A percentile compares a stretch with the other conserved stretches of the same genome.
phyloP scores from a whole-genome alignment of 2,329 filamentous ascomycete species.

The Colletotrichum noveboracense region DNA sequence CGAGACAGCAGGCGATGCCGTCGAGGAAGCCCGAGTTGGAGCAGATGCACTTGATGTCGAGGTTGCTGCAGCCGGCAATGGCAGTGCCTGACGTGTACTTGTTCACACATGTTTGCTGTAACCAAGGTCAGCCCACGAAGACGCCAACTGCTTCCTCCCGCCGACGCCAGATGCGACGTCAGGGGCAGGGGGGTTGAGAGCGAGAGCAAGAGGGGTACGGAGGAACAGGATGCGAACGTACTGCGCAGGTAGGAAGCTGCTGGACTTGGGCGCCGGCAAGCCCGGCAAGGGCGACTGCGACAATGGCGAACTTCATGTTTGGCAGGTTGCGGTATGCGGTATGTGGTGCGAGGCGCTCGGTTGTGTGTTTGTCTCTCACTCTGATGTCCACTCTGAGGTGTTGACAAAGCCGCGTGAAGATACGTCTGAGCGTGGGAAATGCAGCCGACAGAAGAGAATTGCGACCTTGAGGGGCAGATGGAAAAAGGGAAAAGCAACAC shows the following conservation, averaged over 20 bases:
- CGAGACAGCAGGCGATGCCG: conserved; percentile 47
- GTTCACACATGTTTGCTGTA: conserved; percentile 33
- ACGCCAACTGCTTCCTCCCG: not conserved
- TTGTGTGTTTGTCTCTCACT: not conserved
- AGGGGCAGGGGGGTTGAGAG: not conserved
- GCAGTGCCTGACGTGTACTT: conserved; percentile 34
- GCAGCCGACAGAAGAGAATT: not conserved
- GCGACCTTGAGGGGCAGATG: not conserved
- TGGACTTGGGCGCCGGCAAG: conserved; percentile 37
- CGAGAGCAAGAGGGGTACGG: not conserved
- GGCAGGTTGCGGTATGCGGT: not conserved
- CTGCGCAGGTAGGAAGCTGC: conserved; percentile 42
- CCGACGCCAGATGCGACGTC: not conserved
- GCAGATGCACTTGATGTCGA: conserved; percentile 48
- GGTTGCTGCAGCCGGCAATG: conserved; percentile 41
- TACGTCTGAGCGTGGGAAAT: not conserved
- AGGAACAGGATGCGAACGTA: conserved; percentile 29
- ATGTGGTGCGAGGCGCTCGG: conserved; percentile 11
- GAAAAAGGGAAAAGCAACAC: not conserved
- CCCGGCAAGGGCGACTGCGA: conserved; percentile 33
- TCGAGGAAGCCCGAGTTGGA: conserved; percentile 43
- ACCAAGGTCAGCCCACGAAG: conserved; percentile 25
- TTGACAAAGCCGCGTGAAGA: not conserved
- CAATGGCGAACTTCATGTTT: conserved; percentile 40
- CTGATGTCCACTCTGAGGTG: not conserved